These are phyloP conservation scores for Aspergillus diversus DNA, from an alignment of 495 filamentous ascomycete species.

Conservation along the genomic window DNA sequence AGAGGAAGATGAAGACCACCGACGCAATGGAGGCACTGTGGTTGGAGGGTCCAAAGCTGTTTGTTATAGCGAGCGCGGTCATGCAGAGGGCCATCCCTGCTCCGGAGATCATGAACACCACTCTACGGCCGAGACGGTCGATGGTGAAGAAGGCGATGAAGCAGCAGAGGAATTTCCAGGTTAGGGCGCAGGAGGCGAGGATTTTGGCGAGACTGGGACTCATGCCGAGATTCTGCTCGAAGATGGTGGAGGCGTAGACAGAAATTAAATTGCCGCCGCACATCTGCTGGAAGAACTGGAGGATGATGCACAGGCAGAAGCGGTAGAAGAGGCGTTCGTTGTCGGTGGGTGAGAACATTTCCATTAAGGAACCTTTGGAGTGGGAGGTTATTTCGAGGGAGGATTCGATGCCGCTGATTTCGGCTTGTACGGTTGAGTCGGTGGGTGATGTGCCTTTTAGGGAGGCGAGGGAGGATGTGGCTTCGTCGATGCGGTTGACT, in stretches of 20 bases:
- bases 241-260: conserved; percentile 27
- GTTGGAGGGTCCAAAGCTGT: conserved; percentile 34
- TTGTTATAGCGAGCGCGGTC: conserved; percentile 46
- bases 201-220: conserved; percentile 17
- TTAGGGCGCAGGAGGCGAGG: conserved; percentile 34
- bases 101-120: conserved; percentile 49
- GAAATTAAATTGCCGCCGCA: conserved; percentile 29
- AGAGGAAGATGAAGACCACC: conserved; percentile 57
- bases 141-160: conserved; percentile 50
- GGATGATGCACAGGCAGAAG: conserved; percentile 27
- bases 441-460: conserved; percentile 34
- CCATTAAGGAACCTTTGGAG: conserved; percentile 23
- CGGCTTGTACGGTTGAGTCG: conserved; percentile 24
- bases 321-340: conserved; percentile 39
- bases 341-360: conserved; percentile 31
- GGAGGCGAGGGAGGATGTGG: conserved; percentile 34
- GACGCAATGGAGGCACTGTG: conserved; percentile 31
- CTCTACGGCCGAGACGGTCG: conserved; percentile 52
- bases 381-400: conserved; percentile 36
- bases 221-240: conserved; percentile 24
- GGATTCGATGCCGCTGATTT: conserved; percentile 45
- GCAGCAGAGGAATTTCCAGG: conserved; percentile 46
- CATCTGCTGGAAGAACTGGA: conserved; percentile 40
- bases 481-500: conserved; percentile 35
- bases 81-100: conserved; percentile 48